phyloP scores from a whole-genome alignment of 139 green algal species.

The Chlamydomonas sphaeroides region DNA sequence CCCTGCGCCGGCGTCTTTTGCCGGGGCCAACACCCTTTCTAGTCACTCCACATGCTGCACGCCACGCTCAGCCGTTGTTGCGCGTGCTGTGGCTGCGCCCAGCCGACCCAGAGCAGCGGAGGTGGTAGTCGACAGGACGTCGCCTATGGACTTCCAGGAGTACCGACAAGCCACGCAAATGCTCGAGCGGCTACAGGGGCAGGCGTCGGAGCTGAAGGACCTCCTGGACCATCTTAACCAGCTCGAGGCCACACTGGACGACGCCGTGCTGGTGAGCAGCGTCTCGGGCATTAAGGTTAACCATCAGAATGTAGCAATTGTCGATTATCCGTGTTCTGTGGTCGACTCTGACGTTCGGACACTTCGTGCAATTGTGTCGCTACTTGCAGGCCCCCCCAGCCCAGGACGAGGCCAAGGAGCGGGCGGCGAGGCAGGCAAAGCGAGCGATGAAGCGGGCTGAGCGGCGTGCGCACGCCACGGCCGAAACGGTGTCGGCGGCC shows the following conservation, averaged over 20 bases:
- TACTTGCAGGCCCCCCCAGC: not conserved
- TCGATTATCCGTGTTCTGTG: not conserved
- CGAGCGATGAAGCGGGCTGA: slow-evolving; percentile 30
- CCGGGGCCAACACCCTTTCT: not conserved
- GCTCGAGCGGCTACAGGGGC: slow-evolving; percentile 4
- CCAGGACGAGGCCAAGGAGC: not conserved
- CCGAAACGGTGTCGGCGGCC: not conserved
- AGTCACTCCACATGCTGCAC: not conserved
- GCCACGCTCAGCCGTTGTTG: not conserved
- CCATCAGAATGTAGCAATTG: too few relatives aligned
- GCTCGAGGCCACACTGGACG: slow-evolving; percentile 25
- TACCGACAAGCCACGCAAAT: slow-evolving; percentile 23
- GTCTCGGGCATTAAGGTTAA: not conserved
- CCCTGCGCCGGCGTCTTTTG: not conserved
- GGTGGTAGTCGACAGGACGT: slow-evolving; percentile 6
- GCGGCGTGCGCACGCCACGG: not conserved
- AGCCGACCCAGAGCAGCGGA: slow-evolving; percentile 8
- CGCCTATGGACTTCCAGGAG: slow-evolving; percentile 11
- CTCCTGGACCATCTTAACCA: slow-evolving; percentile 24
- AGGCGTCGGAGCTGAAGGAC: not conserved
- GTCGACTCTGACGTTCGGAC: too few relatives aligned
- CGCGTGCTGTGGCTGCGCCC: slow-evolving; percentile 21
- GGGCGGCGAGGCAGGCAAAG: slow-evolving; percentile 4
- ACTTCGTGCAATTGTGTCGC: too few relatives aligned
- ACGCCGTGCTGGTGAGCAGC: slow-evolving; percentile 1